Evolutionary conservation across 495 filamentous ascomycete genomes (phyloP), one percentile per base, ranked within the genome.

Genomic region (Massariosphaeria phaeospora): DNA sequence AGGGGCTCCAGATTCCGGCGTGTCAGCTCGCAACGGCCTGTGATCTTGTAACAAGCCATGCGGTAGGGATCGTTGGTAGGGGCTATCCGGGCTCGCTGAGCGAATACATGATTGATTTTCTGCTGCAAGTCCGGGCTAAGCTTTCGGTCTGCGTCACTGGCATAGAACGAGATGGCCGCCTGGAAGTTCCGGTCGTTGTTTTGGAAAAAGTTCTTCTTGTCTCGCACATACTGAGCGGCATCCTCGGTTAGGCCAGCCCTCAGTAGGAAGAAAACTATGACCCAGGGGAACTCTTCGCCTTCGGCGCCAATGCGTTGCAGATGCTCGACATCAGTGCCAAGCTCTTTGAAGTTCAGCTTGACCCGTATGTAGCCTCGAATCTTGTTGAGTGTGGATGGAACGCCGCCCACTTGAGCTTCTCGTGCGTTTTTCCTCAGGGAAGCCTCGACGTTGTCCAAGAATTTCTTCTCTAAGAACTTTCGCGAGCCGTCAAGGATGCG

Each of bases 1-100:
- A 97, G 18, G 76, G 41, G 79, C n/a, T 94, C 87, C 10, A 96
- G 75, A 50, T 78, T 87, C 57, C 90, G 80, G 44, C 84, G 84
- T 54, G 71, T 76, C 17, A 99, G 78, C 61, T 97, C 93, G 71
- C 91, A 96, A 27, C 93, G 89, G 40, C 93, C 93, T 62, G 97
- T 84, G 49, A 99, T 82, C 71, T 97, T 97, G 77, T 96, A 97
- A 68, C 95, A 96, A 13, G 91, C 91, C 81, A 95, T 89, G 36
- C 90, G 83, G 71, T 93, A 99, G 31, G 93, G 94, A 73, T 99
- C 81, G 12, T 85, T 84, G 54, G 89, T 84, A 48, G 95, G 88
- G 10, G 88, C 86, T 65, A 91, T 88, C 39, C 86, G 81, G 17
- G 80, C 73, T 35, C 89, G 84, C 61, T 90, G 86, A 55, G 86